Percentiles rank a stretch among this genome's conserved stretches.
Conservation (phyloP, 306 rosid genomes). For the Fragaria nilgerrensis region DNA sequence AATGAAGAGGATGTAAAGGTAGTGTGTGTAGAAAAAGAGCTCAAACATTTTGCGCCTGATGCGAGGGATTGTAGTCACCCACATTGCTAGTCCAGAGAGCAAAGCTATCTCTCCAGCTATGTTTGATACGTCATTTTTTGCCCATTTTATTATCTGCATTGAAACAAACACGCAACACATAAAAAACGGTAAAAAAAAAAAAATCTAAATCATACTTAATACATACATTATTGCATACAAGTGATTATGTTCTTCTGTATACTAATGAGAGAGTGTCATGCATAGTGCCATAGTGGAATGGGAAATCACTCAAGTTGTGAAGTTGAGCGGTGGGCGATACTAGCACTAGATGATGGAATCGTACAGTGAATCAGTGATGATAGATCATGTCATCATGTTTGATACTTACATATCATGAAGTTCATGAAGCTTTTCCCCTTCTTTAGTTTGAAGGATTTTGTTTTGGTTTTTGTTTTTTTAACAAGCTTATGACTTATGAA, state of each 20-base stretch:
- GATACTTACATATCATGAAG: background rate
- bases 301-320: no score
- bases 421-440: background rate
- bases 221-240: no score
- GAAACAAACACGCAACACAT: background rate
- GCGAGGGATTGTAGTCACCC: constrained; percentile 59
- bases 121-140: constrained; percentile 39
- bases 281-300: no score
- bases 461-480: background rate
- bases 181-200: background rate
- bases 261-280: no score
- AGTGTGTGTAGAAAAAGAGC: constrained; percentile 69
- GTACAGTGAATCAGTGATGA: no score
- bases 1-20: constrained; percentile 63
- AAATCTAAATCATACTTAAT: background rate
- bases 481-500: background rate
- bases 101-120: constrained; percentile 71
- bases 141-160: constrained; percentile 65
- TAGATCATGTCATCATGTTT: background rate
- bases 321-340: no score
- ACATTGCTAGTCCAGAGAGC: constrained; percentile 50
- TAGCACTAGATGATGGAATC: no score
- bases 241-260: no score
- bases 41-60: constrained; percentile 63
- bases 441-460: background rate